phyloP scores from a whole-genome alignment of 768 basidiomycete species.

The Stropharia rugosoannulata region DNA sequence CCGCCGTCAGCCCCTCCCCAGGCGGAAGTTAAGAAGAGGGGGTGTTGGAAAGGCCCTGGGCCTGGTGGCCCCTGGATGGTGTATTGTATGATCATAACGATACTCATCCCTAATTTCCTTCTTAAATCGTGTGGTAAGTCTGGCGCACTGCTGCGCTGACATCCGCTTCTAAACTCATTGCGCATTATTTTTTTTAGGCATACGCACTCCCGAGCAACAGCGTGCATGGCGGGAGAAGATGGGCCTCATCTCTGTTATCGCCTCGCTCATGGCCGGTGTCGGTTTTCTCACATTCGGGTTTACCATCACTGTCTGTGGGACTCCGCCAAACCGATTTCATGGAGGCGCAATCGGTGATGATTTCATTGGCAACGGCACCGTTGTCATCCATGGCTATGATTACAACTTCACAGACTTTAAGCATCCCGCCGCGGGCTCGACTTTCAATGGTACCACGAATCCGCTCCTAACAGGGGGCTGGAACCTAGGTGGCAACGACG shows the following conservation, averaged over 20 bases:
- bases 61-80: constrained; percentile 95
- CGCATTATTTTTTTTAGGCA: constrained; percentile 54
- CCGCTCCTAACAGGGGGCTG: constrained; percentile 79
- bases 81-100: constrained; percentile 86
- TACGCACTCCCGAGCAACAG: constrained; percentile 88
- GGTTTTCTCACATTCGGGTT: constrained; percentile 99
- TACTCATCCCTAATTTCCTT: constrained; percentile 76
- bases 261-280: constrained; percentile 85
- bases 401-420: constrained; percentile 89
- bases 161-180: not conserved
- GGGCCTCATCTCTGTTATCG: constrained; percentile 82
- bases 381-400: constrained; percentile 92
- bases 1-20: constrained; percentile 35
- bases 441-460: constrained; percentile 80
- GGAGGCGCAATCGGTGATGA: constrained; percentile 73
- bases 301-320: constrained; percentile 91
- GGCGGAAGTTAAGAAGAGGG: constrained; percentile 35
- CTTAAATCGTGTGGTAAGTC: constrained; percentile 76
- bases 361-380: constrained; percentile 70
- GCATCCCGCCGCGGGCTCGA: constrained; percentile 68
- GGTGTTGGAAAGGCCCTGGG: constrained; percentile 78
- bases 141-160: not conserved
- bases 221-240: constrained; percentile 99
- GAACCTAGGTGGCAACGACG: constrained; percentile 84
- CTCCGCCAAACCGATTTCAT: constrained; percentile 79